Evolutionary conservation across 805 yeast species (phyloP).

Genomic region (Komagataella pseudopastoris): DNA sequence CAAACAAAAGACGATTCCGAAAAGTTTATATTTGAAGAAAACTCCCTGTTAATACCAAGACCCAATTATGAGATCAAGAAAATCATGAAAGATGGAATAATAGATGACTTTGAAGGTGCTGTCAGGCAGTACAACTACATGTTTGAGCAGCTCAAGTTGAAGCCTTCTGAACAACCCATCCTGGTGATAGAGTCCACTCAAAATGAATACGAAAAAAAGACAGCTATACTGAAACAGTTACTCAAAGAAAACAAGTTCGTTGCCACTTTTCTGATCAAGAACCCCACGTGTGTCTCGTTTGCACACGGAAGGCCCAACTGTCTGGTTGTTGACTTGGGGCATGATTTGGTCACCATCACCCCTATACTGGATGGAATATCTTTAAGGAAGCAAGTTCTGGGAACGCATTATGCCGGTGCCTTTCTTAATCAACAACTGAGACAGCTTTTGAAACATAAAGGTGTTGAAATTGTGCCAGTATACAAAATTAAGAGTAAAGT

Average conservation of each 20-base stretch:
- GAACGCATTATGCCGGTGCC: slow-evolving; percentile 64
- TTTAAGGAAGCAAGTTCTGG: slow-evolving; percentile 51
- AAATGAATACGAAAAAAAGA: slow-evolving; percentile 57
- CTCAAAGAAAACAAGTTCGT: slow-evolving; percentile 62
- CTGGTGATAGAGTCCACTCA: slow-evolving; percentile 80
- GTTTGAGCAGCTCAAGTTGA: slow-evolving; percentile 37
- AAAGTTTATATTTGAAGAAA: slow-evolving; percentile 16
- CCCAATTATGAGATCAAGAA: slow-evolving; percentile 37
- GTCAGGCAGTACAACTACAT: slow-evolving; percentile 57
- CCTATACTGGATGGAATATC: slow-evolving; percentile 80
- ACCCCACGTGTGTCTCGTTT: slow-evolving; percentile 82
- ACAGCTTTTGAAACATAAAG: slow-evolving; percentile 22
- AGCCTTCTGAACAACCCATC: slow-evolving; percentile 58
- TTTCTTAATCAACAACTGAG: slow-evolving; percentile 42
- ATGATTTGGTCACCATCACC: slow-evolving; percentile 61
- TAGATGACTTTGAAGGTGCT: slow-evolving; percentile 83
- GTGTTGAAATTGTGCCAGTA: slow-evolving; percentile 25
- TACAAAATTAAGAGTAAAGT: slow-evolving; percentile 38
- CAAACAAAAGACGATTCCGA: slow-evolving; percentile 8
- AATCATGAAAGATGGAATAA: slow-evolving; percentile 43
- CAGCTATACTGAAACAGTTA: slow-evolving; percentile 55
- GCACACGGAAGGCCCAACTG: slow-evolving; percentile 84
- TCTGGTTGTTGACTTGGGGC: slow-evolving; percentile 77
- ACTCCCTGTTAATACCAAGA: slow-evolving; percentile 25
- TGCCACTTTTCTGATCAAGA: slow-evolving; percentile 68